Conservation (phyloP, 805 yeast genomes). For the Danielia reshetovae region DNA sequence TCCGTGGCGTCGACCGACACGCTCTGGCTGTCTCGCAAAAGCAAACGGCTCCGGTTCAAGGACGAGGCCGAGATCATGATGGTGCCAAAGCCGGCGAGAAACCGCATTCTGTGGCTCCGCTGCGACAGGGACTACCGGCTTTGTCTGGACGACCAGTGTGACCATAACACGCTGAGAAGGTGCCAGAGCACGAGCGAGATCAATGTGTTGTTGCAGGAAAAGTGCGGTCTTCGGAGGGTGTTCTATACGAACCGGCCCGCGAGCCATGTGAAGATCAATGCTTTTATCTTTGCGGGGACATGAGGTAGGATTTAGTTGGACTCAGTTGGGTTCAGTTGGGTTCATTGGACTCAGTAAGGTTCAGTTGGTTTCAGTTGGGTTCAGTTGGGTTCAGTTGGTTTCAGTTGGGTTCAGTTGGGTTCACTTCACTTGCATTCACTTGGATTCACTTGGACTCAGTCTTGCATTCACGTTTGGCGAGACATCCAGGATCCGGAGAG, state of each 20-base stretch:
- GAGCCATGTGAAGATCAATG: conserved; percentile 11
- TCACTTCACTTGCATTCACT: too few species aligned
- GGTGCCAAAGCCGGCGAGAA: neutral
- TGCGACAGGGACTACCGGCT: conserved; percentile 13
- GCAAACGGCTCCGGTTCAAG: neutral
- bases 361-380: too few species aligned
- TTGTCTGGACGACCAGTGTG: conserved; percentile 12
- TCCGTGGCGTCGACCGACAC: neutral
- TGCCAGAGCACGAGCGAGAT: conserved; percentile 12
- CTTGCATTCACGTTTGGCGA: too few species aligned
- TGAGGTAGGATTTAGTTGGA: too few species aligned
- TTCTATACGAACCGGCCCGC: conserved; percentile 13
- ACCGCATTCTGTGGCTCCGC: conserved; percentile 13
- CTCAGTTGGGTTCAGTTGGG: too few species aligned
- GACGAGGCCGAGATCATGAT: neutral
- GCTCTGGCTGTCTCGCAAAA: neutral
- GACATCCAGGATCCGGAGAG: too few species aligned
- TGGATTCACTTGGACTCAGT: too few species aligned
- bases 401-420: too few species aligned
- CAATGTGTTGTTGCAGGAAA: conserved; percentile 5
- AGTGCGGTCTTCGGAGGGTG: conserved; percentile 6
- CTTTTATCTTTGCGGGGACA: conserved; percentile 8
- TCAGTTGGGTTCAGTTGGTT: too few species aligned
- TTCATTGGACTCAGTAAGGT: too few species aligned
- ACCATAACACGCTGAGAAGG: conserved; percentile 6